These are phyloP conservation scores for Trichocladium antarcticum DNA, from an alignment of 495 filamentous ascomycete species.

Conservation along the genomic window DNA sequence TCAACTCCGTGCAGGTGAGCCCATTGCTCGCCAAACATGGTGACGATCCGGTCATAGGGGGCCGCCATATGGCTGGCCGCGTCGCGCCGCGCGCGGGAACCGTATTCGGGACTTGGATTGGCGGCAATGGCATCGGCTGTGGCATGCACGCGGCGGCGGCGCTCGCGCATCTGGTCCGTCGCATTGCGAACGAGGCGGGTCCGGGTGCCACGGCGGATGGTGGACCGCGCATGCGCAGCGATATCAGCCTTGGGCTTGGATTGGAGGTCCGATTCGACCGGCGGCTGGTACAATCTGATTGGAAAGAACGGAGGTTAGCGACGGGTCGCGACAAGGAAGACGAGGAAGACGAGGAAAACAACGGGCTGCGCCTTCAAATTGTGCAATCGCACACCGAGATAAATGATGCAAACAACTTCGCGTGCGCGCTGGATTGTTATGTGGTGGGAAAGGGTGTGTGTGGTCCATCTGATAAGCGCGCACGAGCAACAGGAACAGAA, in stretches of 20 bases:
- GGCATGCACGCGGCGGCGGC: slow-evolving; percentile 17
- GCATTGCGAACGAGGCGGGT: slow-evolving; percentile 1
- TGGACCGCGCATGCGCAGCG: slow-evolving; percentile 52
- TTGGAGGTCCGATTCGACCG: slow-evolving; percentile 45
- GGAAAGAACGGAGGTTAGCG: slow-evolving; percentile 13
- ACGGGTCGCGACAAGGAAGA: slow-evolving; percentile 1
- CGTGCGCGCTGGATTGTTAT: slow-evolving; percentile 1
- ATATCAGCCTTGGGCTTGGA: slow-evolving; percentile 42
- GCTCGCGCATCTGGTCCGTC: slow-evolving; percentile 33
- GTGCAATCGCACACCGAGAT: background rate
- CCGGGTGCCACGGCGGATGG: slow-evolving; percentile 66
- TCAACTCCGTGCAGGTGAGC: slow-evolving; percentile 18
- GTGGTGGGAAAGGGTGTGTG: slow-evolving; percentile 13
- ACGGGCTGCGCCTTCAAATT: background rate
- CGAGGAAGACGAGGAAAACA: background rate
- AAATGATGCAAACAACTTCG: background rate
- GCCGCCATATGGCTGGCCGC: slow-evolving; percentile 11
- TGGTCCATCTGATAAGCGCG: slow-evolving; percentile 12
- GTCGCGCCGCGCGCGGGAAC: slow-evolving; percentile 12
- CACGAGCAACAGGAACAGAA: slow-evolving; percentile 20
- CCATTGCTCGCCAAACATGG: slow-evolving; percentile 25
- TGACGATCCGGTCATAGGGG: slow-evolving; percentile 19
- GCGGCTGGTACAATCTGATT: slow-evolving; percentile 43
- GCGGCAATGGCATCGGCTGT: slow-evolving; percentile 16
- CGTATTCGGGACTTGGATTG: background rate